Evolutionary conservation across 164 flowering plant species (phyloP), one percentile per base, ranked within the genome.

Genomic region (Tetrastigma voinierianum): DNA sequence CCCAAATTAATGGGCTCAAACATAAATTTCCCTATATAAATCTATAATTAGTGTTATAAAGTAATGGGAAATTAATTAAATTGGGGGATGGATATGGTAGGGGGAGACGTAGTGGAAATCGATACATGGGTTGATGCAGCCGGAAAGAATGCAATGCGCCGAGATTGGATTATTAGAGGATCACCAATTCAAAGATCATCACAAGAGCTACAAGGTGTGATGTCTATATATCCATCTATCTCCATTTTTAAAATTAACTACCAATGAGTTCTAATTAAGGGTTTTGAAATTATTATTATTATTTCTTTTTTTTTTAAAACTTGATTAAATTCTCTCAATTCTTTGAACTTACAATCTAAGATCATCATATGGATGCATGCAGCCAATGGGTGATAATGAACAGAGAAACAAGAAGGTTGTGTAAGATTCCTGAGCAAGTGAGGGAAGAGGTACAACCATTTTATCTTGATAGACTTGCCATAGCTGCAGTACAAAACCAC

Each of bases 61-160:
- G 23, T 53, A 40, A 64, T 0, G 17, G 44, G 48, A 20, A 51
- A 25, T 51, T 54, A 13, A 20, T n/a, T n/a, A n/a, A n/a, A n/a
- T n/a, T n/a, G n/a, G n/a, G n/a, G n/a, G n/a, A n/a, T n/a, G n/a
- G 12, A 40, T 73, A 58, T 63, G 40, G 54, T 77, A 92, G 96
- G 96, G 96, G 96, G 98, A 53, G 96, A 90, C 67, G 82, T 87
- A 13, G 80, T 92, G 3, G 88, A 90, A 76, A 78, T 92, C 19
- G 96, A 92, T 70, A 92, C 97, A 5, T 92, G 96, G 98, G 93
- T 90, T 19, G 87, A 80, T 60, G 86, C 92, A 51, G 78, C 86
- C 0, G 98, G 95, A 1, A 93, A 89, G 70, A 90, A 89, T 61
- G 98, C 90, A 16, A 87, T 88, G 94, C 85, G 95, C 1, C 73